These are phyloP conservation scores for Chytridium lagenaria DNA, from an alignment of 371 early-diverging fungal species.

Conservation along the genomic window DNA sequence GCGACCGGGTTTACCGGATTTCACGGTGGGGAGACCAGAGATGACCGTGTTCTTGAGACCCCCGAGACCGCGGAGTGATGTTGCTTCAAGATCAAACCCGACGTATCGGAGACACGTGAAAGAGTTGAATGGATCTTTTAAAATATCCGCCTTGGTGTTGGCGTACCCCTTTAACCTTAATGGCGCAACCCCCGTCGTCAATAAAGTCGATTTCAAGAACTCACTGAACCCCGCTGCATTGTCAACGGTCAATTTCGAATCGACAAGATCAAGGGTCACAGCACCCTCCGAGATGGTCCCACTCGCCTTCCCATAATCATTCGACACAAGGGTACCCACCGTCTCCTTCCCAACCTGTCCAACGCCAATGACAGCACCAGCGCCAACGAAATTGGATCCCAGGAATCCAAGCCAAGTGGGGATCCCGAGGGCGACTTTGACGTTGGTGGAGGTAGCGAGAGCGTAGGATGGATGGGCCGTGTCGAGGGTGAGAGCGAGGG, in stretches of 20 bases:
- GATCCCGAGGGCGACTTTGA: conserved; percentile 12
- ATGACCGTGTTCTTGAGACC: not conserved
- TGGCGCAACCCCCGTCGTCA: not conserved
- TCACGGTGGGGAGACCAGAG: not conserved
- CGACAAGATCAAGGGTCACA: not conserved
- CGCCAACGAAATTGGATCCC: not conserved
- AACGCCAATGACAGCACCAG: conserved; percentile 11
- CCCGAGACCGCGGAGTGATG: not conserved
- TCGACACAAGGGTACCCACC: conserved; percentile 1
- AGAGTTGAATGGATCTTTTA: not conserved
- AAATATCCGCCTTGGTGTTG: conserved; percentile 10
- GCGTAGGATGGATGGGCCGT: conserved; percentile 12
- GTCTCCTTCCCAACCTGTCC: not conserved
- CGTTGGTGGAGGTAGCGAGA: not conserved
- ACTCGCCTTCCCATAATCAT: not conserved
- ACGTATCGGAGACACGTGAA: conserved; percentile 14
- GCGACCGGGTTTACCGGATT: not conserved
- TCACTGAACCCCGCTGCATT: not conserved
- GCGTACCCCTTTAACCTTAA: conserved; percentile 18
- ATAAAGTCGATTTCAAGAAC: not conserved
- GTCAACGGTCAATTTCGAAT: not conserved
- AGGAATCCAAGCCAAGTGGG: conserved; percentile 15
- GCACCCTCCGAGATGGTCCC: not conserved
- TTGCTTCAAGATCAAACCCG: conserved; percentile 1
- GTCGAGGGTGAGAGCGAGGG: conserved; percentile 22